phyloP scores from a whole-genome alignment of 2,329 filamentous ascomycete genomes.

The Hypomyces rosellus region DNA sequence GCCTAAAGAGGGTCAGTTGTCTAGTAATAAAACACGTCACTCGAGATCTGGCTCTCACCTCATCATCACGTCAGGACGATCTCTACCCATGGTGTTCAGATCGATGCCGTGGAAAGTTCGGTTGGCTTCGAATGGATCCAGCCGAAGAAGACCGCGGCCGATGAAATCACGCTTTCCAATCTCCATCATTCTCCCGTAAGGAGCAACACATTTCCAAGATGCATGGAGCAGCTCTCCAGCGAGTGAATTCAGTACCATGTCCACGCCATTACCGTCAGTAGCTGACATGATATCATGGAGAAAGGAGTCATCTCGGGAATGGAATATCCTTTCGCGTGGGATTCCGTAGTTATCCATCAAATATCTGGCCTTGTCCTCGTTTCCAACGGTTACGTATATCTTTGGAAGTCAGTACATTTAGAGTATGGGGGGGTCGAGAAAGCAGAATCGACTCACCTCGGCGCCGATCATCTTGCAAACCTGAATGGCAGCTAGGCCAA shows the following conservation, averaged over 20 bases:
- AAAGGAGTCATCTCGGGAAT: slow-evolving; percentile 28
- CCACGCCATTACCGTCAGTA: slow-evolving; percentile 26
- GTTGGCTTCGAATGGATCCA: slow-evolving; percentile 37
- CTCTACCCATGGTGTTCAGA: background rate
- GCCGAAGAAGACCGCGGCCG: slow-evolving; percentile 34
- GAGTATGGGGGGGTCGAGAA: no score
- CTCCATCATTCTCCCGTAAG: slow-evolving; percentile 39
- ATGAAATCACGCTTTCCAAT: slow-evolving; percentile 39
- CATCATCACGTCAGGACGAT: background rate
- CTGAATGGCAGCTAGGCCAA: slow-evolving; percentile 3
- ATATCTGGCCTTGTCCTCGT: slow-evolving; percentile 27
- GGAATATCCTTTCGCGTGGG: slow-evolving; percentile 26
- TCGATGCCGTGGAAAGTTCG: slow-evolving; percentile 31
- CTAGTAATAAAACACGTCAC: no score
- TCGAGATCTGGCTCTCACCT: background rate
- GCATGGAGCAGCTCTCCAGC: slow-evolving; percentile 35
- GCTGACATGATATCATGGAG: slow-evolving; percentile 18
- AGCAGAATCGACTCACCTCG: slow-evolving; percentile 10
- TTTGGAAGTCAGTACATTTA: no score
- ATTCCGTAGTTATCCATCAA: slow-evolving; percentile 27
- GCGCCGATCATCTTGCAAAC: slow-evolving; percentile 6
- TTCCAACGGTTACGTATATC: slow-evolving; percentile 28
- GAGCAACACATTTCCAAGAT: slow-evolving; percentile 38
- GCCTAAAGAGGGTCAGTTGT: background rate
- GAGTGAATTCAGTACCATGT: slow-evolving; percentile 35